Evolutionary conservation across 2,329 filamentous ascomycete genomes (phyloP), one percentile per base, ranked within the genome.

Genomic region (Fusarium torreyae): DNA sequence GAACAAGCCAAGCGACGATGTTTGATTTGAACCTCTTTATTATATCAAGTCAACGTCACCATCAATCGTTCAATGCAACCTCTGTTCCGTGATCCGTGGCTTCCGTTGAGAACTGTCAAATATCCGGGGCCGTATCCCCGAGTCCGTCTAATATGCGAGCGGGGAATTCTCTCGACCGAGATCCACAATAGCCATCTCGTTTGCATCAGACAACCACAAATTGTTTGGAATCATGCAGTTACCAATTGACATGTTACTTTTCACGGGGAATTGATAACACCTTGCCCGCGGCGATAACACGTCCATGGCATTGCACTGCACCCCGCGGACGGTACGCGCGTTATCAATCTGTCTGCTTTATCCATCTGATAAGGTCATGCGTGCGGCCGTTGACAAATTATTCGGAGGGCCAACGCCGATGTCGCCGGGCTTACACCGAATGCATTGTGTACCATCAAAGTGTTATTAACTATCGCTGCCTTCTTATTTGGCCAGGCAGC

Each of bases 321-420:
- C 51, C 43, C 57, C 48, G 46, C 39, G 48, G 40, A 44, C 26
- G 42, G 38, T 63, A 24, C 22, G 40, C 36, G 38, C 6, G 55
- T 70, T 71, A 70, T 71, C 68, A 70, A 70, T 70, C 68, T 57
- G 28, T 15, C 13, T 38, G 24, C 6, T 50, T 68, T 71, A 65
- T 70, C 68, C 51, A 66, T 62, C 61, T 66, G 55, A 56, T 24
- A 68, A 65, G 39, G 20, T 14, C 40, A 53, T 53, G 39, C 18
- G 52, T 53, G 39, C 18, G 52, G 31, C 28, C 28, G 17, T 51
- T 61, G 44, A 46, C 36, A 45, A 65, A 44, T 44, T 45, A 44
- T 57, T 57, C 55, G 52, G 56, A 18, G 20, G 44, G 7, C 6
- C 39, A 61, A 52, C 49, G 44, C 67, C 63, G 63, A 68, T 62